A percentile compares a stretch with the other conserved stretches of the same genome.
phyloP scores from a whole-genome alignment of 441 rosid species.

The Corymbia citriodora region DNA sequence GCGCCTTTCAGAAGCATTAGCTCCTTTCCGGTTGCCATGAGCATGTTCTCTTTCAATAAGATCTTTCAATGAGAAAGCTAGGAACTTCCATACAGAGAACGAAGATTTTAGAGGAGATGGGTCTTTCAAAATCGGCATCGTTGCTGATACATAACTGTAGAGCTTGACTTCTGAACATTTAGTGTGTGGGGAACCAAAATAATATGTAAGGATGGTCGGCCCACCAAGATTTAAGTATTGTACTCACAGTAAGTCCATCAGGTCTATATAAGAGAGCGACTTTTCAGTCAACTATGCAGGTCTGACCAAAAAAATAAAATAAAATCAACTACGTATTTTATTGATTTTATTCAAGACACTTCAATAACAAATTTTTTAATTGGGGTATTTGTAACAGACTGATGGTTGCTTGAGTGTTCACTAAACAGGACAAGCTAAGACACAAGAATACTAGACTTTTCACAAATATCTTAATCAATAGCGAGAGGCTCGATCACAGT shows the following conservation, averaged over 20 bases:
- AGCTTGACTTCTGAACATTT: not conserved
- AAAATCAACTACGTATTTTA: no score
- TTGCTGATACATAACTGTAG: not conserved
- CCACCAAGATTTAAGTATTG: not conserved
- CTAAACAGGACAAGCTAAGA: not conserved
- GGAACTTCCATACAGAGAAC: not conserved
- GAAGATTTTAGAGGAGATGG: not conserved
- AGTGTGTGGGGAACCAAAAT: not conserved
- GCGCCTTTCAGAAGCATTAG: not conserved
- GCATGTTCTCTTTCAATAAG: not conserved
- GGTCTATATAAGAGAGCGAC: no score
- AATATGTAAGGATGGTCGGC: not conserved
- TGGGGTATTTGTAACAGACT: not conserved
- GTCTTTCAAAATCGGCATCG: not conserved
- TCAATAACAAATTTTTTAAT: no score
- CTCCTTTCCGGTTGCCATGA: not conserved
- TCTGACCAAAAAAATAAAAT: no score
- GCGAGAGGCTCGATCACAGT: constrained; percentile 29
- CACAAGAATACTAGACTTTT: not conserved
- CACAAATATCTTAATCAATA: not conserved
- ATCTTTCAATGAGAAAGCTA: not conserved
- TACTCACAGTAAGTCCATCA: no score
- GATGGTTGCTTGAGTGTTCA: not conserved
- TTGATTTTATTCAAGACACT: no score
- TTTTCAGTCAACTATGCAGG: no score